Percentiles rank a stretch among this genome's conserved stretches.
phyloP scores from a whole-genome alignment of 257 asterid species.

The Solanum peruvianum region DNA sequence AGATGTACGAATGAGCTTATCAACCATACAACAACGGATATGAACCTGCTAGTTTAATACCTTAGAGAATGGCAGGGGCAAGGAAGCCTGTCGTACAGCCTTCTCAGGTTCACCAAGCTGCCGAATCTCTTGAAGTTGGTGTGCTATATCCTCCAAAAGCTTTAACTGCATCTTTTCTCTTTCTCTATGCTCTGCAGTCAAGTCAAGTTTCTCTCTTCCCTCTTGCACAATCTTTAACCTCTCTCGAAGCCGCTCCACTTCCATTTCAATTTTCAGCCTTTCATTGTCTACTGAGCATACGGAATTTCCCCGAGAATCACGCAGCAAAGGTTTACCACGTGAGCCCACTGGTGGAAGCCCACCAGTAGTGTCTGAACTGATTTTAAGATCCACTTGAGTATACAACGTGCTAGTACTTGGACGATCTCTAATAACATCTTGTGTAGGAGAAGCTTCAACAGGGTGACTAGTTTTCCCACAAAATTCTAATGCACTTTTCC shows the following conservation, averaged over 20 bases:
- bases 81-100: constrained; percentile 46
- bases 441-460: constrained; percentile 9
- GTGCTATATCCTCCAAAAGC: constrained; percentile 60
- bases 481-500: not conserved
- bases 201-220: constrained; percentile 63
- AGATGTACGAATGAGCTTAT: not conserved
- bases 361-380: constrained; percentile 17
- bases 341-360: constrained; percentile 55
- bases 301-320: constrained; percentile 33
- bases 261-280: constrained; percentile 49
- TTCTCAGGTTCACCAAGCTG: constrained; percentile 31
- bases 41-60: constrained; percentile 7
- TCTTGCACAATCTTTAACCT: constrained; percentile 54
- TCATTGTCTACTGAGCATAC: constrained; percentile 37
- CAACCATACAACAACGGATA: not conserved
- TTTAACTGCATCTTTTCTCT: constrained; percentile 42
- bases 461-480: constrained; percentile 1
- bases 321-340: constrained; percentile 9
- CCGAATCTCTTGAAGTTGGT: constrained; percentile 52
- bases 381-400: constrained; percentile 15
- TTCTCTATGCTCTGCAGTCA: constrained; percentile 40
- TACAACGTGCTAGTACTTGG: constrained; percentile 8
- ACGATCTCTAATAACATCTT: not conserved
- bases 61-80: constrained; percentile 66
- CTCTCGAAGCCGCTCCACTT: constrained; percentile 53